Base-by-base conservation (phyloP, 2,329 filamentous ascomycete species). In the Paradendryphiella salina region DNA sequence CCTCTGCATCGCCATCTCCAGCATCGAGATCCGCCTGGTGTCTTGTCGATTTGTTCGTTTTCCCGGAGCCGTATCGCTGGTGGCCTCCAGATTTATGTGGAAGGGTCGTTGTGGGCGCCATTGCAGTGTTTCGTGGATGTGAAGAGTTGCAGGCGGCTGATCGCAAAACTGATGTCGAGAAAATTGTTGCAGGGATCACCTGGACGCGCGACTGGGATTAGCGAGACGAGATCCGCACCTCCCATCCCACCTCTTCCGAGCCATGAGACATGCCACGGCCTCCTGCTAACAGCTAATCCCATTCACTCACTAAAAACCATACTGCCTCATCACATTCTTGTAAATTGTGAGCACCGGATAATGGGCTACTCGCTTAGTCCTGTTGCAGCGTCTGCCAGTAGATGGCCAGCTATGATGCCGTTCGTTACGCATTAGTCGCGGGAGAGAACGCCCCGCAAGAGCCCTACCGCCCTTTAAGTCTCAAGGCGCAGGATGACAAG, bases 121-220 rank as follows among this genome's bases (percentile, higher is more conserved):
- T 72, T 54, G 57, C 37, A 48, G 46, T 20, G 36, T 47, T 23
- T 57, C 17, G 57, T 42, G 51, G 34, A 44, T 55, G 50, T 54
- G 26, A 39, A 52, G 50, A 53, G 51, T 46, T 55, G 50, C 53
- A 21, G 42, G 39, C 41, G 46, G 51, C 40, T 40, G 28, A 45
- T 57, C 59, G 60, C 56, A 59, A 69, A 65, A 64, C 53, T 61
- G 46, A 57, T 36, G 55, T 56, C 50, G 46, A 47, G 53, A 66
- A 71, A 71, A 67, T 65, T 65, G 59, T 67, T 67, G 63, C 65
- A 68, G 61, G 68, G 66, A 59, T 65, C 31, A 43, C 57, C 61
- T 49, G 26, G 39, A 38, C 42, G 48, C 46, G 38, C 33, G 47
- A 50, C 52, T 46, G 56, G 56, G 45, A 45, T 52, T 52, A 59